Percentiles rank a stretch among this genome's conserved stretches.
These are phyloP conservation scores for Termitomyces sp. DNA, from an alignment of 768 basidiomycete genomes.

Conservation along the genomic window DNA sequence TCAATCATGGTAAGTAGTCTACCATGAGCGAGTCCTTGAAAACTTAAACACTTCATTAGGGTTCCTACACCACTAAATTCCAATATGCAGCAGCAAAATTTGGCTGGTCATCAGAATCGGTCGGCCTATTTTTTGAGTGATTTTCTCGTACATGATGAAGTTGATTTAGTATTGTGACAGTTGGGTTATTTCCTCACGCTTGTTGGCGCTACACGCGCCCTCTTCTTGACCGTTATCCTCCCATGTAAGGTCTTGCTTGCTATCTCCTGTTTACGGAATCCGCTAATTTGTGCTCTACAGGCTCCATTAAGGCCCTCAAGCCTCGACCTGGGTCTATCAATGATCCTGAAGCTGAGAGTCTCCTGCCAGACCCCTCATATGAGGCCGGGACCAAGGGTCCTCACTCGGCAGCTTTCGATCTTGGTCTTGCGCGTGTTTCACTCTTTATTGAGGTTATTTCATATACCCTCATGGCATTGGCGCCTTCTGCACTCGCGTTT, in stretches of 20 bases:
- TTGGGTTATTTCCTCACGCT: constrained; percentile 69
- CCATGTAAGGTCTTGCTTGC: constrained; percentile 36
- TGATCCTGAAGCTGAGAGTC: constrained; percentile 21
- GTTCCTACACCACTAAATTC: constrained; percentile 49
- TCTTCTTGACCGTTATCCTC: constrained; percentile 48
- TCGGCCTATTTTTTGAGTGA: constrained; percentile 21
- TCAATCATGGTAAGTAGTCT: constrained; percentile 36
- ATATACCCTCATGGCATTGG: constrained; percentile 44
- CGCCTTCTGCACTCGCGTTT: constrained; percentile 43
- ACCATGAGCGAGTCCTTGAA: not conserved
- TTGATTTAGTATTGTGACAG: constrained; percentile 25
- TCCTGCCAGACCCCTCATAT: constrained; percentile 16
- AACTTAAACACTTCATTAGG: constrained; percentile 29
- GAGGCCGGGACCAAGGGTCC: constrained; percentile 20
- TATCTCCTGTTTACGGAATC: not conserved
- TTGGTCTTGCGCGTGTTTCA: constrained; percentile 60
- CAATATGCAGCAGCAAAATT: constrained; percentile 61
- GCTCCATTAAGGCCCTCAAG: constrained; percentile 48
- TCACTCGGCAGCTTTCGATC: constrained; percentile 55
- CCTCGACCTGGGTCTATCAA: constrained; percentile 25
- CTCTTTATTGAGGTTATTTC: constrained; percentile 48
- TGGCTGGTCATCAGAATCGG: constrained; percentile 62
- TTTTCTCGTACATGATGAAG: not conserved
- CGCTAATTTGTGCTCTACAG: constrained; percentile 22
- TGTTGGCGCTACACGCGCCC: constrained; percentile 45